These are phyloP conservation scores for Aspergillus indologenus DNA, from an alignment of 495 filamentous ascomycete genomes.

Conservation along the genomic window DNA sequence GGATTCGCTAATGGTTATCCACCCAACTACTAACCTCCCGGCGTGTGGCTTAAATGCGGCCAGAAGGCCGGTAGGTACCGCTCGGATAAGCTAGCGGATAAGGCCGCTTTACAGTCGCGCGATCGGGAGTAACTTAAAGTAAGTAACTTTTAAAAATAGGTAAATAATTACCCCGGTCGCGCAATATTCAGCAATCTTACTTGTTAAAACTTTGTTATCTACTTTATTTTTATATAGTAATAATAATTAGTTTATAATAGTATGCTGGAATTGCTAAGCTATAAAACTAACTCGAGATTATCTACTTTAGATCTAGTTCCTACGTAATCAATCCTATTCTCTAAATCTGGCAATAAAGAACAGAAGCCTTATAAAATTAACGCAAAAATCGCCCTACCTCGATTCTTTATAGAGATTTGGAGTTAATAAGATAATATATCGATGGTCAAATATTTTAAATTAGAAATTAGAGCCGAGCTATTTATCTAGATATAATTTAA, in stretches of 20 bases:
- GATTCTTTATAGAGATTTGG: neutral
- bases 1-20: neutral
- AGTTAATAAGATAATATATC: neutral
- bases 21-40: neutral
- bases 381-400: neutral
- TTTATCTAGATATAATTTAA: neutral
- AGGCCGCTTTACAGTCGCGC: conserved; percentile 4
- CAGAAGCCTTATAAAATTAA: neutral
- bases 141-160: neutral
- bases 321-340: neutral
- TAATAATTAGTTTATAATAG: neutral
- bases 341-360: neutral
- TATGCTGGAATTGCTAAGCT: neutral
- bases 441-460: neutral
- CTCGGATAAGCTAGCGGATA: conserved; percentile 3
- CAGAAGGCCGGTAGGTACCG: conserved; percentile 4
- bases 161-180: neutral
- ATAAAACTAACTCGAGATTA: neutral
- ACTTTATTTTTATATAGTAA: neutral
- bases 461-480: neutral
- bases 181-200: neutral
- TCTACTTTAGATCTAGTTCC: neutral
- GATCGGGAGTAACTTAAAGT: neutral
- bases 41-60: neutral
- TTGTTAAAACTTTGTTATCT: neutral